Conservation (phyloP, 768 basidiomycete species). For the Pleurotus platypus region DNA sequence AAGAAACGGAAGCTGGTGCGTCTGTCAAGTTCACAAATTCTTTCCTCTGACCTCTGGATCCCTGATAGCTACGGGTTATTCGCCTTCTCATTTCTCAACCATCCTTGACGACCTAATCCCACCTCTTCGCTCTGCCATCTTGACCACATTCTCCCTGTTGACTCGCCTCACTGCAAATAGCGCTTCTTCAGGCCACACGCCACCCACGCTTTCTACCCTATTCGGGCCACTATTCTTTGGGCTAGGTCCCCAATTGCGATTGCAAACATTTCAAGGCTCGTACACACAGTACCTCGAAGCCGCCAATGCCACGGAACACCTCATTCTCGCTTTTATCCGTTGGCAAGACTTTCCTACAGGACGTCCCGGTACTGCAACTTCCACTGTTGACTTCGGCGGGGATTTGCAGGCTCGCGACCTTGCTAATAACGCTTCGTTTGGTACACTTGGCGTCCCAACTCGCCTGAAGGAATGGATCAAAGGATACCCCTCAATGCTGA, state of each 20-base stretch:
- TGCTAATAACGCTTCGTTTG: slow-evolving; percentile 31
- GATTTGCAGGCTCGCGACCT: background rate
- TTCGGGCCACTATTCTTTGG: slow-evolving; percentile 92
- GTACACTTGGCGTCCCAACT: slow-evolving; percentile 68
- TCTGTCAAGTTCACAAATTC: slow-evolving; percentile 8
- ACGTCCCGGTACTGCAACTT: slow-evolving; percentile 23
- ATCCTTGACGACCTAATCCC: slow-evolving; percentile 57
- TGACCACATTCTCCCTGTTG: slow-evolving; percentile 76
- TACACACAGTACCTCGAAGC: slow-evolving; percentile 72
- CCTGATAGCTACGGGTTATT: slow-evolving; percentile 56
- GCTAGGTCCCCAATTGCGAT: slow-evolving; percentile 44
- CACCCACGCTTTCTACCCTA: slow-evolving; percentile 82
- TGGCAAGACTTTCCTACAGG: slow-evolving; percentile 61
- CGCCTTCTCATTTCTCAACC: slow-evolving; percentile 65
- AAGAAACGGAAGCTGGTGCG: slow-evolving; percentile 79
- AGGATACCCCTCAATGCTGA: slow-evolving; percentile 80
- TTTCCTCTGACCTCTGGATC: slow-evolving; percentile 9
- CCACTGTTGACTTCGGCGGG: slow-evolving; percentile 17
- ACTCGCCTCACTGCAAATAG: slow-evolving; percentile 82
- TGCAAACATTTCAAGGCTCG: slow-evolving; percentile 43
- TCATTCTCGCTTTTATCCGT: slow-evolving; percentile 87
- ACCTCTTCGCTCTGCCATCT: slow-evolving; percentile 54
- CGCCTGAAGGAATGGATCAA: slow-evolving; percentile 91
- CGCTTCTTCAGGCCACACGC: slow-evolving; percentile 83
- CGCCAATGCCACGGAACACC: slow-evolving; percentile 86